Conservation (phyloP, 495 filamentous ascomycete species). For the Melanomma pulvis-pyrius region DNA sequence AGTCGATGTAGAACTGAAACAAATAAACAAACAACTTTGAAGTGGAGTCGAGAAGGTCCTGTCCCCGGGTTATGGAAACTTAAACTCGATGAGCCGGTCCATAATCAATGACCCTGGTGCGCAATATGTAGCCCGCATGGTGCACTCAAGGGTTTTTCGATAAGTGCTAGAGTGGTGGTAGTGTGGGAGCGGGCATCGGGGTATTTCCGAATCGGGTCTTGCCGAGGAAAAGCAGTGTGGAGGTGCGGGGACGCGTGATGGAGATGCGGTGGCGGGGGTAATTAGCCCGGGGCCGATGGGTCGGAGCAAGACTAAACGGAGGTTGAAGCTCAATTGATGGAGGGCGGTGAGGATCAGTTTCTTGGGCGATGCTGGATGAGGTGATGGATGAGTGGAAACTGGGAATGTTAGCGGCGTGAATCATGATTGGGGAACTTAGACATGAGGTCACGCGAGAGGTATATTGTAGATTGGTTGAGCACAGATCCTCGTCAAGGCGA, state of each 20-base stretch:
- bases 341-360: not conserved
- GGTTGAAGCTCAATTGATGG: too few relatives aligned
- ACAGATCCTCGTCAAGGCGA: too few relatives aligned
- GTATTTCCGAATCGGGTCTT: not conserved
- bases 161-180: not conserved
- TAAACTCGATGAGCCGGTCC: not conserved
- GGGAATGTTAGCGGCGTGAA: not conserved
- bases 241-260: not conserved
- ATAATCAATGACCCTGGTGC: not conserved
- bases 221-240: not conserved
- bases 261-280: not conserved
- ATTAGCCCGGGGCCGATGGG: conserved; percentile 1
- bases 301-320: too few relatives aligned
- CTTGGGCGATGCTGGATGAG: not conserved
- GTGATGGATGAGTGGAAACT: not conserved
- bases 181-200: conserved; percentile 1
- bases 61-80: not conserved
- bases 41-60: not conserved
- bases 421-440: not conserved
- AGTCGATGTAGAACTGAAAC: too few relatives aligned
- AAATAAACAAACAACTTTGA: not conserved
- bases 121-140: conserved; percentile 7
- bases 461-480: too few relatives aligned
- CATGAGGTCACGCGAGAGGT: too few relatives aligned
- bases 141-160: not conserved